Conservation (phyloP, 768 basidiomycete species). For the Leccinum sublutescens region DNA sequence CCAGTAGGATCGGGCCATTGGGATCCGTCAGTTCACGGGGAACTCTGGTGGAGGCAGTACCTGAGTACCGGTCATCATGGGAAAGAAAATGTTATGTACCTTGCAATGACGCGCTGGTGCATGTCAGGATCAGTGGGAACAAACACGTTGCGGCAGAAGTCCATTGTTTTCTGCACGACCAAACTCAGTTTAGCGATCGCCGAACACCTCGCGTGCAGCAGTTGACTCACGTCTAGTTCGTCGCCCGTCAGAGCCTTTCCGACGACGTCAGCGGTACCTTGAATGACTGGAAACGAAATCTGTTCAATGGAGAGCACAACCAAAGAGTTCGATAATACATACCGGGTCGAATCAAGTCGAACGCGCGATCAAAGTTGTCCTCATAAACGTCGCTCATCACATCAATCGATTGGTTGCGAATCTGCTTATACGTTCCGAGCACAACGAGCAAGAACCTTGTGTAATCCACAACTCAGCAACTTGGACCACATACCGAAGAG, state of each 20-base stretch:
- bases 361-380: slow-evolving; percentile 14
- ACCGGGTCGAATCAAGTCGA: slow-evolving; percentile 11
- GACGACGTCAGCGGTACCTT: slow-evolving; percentile 5
- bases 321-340: not conserved
- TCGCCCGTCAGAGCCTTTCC: slow-evolving; percentile 8
- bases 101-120: not conserved
- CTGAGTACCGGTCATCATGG: not conserved
- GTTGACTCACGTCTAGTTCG: slow-evolving; percentile 2
- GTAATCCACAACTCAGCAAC: not conserved
- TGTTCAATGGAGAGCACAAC: not conserved
- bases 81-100: not conserved
- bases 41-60: not conserved
- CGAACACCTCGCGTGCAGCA: not conserved
- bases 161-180: slow-evolving; percentile 9
- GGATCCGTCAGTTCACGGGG: not conserved
- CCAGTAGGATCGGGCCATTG: not conserved
- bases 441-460: slow-evolving; percentile 11
- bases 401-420: not conserved
- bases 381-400: slow-evolving; percentile 6
- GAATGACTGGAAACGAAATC: slow-evolving; percentile 2
- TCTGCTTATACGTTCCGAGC: not conserved
- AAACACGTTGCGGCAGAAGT: slow-evolving; percentile 5
- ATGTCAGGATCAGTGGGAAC: slow-evolving; percentile 6
- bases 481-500: slow-evolving; percentile 22
- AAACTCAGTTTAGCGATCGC: not conserved